These are phyloP conservation scores for Rugonectria rugulosa DNA, from an alignment of 2,329 filamentous ascomycete genomes.

Conservation along the genomic window DNA sequence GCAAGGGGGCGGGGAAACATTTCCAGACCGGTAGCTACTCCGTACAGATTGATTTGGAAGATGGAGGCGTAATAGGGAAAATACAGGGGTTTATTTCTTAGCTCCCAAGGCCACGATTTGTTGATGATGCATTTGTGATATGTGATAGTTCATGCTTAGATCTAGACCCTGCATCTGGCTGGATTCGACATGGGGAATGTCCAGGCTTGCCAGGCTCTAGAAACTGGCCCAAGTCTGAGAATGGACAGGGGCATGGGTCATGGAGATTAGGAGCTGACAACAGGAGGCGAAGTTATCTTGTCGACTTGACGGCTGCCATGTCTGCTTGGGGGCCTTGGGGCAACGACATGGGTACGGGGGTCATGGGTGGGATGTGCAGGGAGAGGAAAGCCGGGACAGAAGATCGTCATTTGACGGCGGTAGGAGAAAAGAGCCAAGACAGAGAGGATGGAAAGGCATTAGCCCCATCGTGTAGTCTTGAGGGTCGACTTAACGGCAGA, in stretches of 20 bases:
- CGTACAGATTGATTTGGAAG: conserved; percentile 15
- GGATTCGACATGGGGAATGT: conserved; percentile 2
- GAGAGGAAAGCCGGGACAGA: conserved; percentile 6
- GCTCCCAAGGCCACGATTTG: conserved; percentile 20
- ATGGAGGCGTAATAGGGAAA: conserved; percentile 16
- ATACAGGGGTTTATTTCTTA: conserved; percentile 24
- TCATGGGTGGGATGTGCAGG: neutral
- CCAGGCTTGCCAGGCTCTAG: neutral
- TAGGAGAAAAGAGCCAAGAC: conserved; percentile 7
- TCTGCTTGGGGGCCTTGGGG: neutral
- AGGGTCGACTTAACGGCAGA: conserved; percentile 10
- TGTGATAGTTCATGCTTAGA: conserved; percentile 23
- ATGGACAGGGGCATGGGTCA: neutral
- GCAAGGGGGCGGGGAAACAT: conserved; percentile 6
- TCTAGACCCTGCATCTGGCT: conserved; percentile 23
- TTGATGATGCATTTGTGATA: conserved; percentile 26
- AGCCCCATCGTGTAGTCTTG: conserved; percentile 8
- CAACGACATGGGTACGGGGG: too few relatives aligned
- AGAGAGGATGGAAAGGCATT: conserved; percentile 11
- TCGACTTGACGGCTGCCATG: conserved; percentile 2
- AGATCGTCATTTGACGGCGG: conserved; percentile 20
- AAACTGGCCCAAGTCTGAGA: neutral
- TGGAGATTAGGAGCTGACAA: neutral
- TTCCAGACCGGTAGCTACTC: conserved; percentile 25
- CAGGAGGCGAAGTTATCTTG: neutral